Conservation (phyloP, 768 basidiomycete genomes). For the Trametes gibbosa region DNA sequence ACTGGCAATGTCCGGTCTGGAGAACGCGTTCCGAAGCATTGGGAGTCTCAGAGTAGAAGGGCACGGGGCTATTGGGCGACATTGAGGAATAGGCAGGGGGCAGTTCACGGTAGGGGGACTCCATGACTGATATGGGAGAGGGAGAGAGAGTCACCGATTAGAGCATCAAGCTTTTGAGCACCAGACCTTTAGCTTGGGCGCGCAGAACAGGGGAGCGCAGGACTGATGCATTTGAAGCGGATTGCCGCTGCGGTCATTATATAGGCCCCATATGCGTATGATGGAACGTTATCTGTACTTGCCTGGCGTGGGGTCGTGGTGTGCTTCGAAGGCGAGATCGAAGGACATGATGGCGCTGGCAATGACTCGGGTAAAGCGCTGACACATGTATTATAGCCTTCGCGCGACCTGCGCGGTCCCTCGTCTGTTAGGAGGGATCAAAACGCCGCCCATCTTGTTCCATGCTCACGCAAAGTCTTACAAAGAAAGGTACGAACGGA, state of each 20-base stretch:
- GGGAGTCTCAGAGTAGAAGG: constrained; percentile 31
- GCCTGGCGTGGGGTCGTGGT: constrained; percentile 5
- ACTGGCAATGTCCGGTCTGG: constrained; percentile 30
- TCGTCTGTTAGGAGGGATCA: no score
- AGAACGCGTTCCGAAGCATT: constrained; percentile 36
- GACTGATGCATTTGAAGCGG: constrained; percentile 3
- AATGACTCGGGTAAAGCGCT: constrained; percentile 6
- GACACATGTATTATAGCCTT: constrained; percentile 1
- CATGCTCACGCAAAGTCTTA: neutral
- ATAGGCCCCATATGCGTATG: neutral
- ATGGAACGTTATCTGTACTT: constrained; percentile 7
- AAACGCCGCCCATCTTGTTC: neutral
- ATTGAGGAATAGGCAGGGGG: constrained; percentile 12
- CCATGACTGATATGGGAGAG: neutral
- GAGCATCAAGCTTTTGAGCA: neutral
- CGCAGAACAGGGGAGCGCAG: neutral
- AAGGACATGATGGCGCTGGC: constrained; percentile 11
- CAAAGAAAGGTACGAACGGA: constrained; percentile 14
- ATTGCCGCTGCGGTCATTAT: neutral
- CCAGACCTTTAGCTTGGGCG: constrained; percentile 6
- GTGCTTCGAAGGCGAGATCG: constrained; percentile 7
- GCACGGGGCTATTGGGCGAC: constrained; percentile 12
- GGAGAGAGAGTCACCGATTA: neutral
- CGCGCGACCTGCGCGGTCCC: no score
- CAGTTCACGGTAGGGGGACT: neutral